These are phyloP conservation scores for Delitschia confertaspora DNA, from an alignment of 495 filamentous ascomycete species.

Conservation along the genomic window DNA sequence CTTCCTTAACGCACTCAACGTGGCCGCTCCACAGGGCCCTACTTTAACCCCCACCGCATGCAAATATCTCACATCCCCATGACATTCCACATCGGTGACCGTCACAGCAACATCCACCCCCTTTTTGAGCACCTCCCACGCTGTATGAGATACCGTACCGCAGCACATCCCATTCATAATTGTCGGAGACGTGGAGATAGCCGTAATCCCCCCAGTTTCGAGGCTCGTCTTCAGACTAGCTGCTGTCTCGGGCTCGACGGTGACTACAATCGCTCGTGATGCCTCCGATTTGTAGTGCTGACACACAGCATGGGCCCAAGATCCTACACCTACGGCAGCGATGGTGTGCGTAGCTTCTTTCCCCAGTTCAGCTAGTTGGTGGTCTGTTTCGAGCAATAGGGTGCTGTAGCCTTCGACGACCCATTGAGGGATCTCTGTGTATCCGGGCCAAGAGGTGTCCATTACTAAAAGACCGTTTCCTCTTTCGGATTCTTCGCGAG, in stretches of 20 bases:
- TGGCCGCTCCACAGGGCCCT: constrained; percentile 58
- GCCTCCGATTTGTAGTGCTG: constrained; percentile 46
- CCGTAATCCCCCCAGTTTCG: constrained; percentile 35
- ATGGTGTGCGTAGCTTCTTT: constrained; percentile 39
- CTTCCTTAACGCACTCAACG: constrained; percentile 48
- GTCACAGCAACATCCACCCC: constrained; percentile 51
- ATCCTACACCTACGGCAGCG: constrained; percentile 57
- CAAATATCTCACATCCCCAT: constrained; percentile 45
- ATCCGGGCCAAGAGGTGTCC: constrained; percentile 55
- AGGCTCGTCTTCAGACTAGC: constrained; percentile 50
- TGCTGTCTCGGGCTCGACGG: constrained; percentile 57
- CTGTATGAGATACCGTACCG: constrained; percentile 52
- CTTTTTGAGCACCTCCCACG: constrained; percentile 49
- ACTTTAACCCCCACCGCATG: constrained; percentile 38
- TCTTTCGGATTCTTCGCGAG: constrained; percentile 32
- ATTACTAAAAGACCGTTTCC: constrained; percentile 48
- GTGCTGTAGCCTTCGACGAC: constrained; percentile 66
- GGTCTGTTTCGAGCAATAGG: constrained; percentile 54
- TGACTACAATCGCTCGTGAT: constrained; percentile 36
- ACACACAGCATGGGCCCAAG: constrained; percentile 52
- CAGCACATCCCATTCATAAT: constrained; percentile 66
- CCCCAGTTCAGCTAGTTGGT: constrained; percentile 37
- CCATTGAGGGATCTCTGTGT: constrained; percentile 57
- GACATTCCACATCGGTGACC: constrained; percentile 48
- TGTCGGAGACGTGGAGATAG: constrained; percentile 43